Evolutionary conservation across 352 stramenopile species (phyloP), one percentile per base, ranked within the genome.

Genomic region (Globisporangium acanthophoron): DNA sequence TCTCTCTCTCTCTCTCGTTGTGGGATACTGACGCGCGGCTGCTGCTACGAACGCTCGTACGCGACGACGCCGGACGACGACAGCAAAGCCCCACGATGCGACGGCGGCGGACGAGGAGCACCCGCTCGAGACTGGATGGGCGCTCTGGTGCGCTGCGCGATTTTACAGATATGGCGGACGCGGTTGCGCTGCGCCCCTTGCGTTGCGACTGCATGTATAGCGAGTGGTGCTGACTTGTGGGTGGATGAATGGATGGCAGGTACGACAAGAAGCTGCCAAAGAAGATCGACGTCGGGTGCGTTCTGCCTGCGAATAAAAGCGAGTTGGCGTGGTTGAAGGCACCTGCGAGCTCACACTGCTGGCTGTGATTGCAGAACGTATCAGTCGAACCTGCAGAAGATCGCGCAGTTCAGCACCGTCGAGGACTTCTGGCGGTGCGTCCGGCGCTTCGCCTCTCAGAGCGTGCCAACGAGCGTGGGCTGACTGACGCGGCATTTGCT

Each of bases 231-330:
- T 7, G 29, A 41, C 51, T 54, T 18, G 15, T 54, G 41, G 58
- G 12, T 51, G 8, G 53, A 61, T 24, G n/a, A 35, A 35, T 73
- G 46, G 39, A 21, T 18, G 20, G 24, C 78, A 96, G 89, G 89
- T 97, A 97, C 64, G 90, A 97, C 78, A 96, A 96, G 76, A 97
- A 97, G 71, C 81, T 96, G 66, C 82, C 85, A 40, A 93, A 92
- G 73, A 92, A 92, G 59, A 94, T 89, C 65, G 83, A 95, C 66
- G 76, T 93, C 40, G 81, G 80, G 80, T 94, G 74, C 61, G 76
- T 74, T 18, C 0, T 29, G n/a, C 7, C 2, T 39, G 9, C 12
- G 7, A 1, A 9, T 44, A 21, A 1, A 27, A 27, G 24, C 24
- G 24, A 27, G 24, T 27, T 27, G 24, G 24, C 24, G 24, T 27